A percentile compares a stretch with the other conserved stretches of the same genome.
These are phyloP conservation scores for Cyclanthera cordifolia DNA, from an alignment of 306 rosid species.

Conservation along the genomic window DNA sequence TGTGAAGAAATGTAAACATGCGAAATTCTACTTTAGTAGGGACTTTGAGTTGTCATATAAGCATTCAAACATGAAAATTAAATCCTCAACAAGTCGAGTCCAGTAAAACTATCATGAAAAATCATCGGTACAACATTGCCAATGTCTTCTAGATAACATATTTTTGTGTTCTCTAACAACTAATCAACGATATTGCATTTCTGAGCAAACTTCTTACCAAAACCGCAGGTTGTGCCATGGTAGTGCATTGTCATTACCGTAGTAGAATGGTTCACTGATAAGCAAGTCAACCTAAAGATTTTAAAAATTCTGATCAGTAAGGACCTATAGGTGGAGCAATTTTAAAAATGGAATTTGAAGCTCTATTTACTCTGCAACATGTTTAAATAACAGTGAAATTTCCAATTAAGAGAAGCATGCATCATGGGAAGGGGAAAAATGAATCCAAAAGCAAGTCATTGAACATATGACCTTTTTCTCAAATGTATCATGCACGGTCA, in stretches of 20 bases:
- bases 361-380: not conserved
- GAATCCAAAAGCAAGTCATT: not conserved
- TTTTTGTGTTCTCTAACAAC: too few relatives aligned
- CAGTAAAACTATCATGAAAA: not conserved
- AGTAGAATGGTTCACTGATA: constrained; percentile 80
- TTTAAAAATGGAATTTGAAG: not conserved
- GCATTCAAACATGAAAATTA: not conserved
- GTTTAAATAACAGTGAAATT: not conserved
- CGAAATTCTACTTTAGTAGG: not conserved
- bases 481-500: constrained; percentile 38
- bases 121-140: not conserved
- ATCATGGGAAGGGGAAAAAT: not conserved
- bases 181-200: not conserved
- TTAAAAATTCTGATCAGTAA: not conserved
- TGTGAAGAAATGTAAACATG: not conserved
- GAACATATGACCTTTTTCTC: constrained; percentile 40
- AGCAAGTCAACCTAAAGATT: constrained; percentile 58
- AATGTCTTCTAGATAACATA: not conserved
- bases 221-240: constrained; percentile 91
- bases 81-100: not conserved
- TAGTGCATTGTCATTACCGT: constrained; percentile 61
- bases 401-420: not conserved
- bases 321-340: not conserved
- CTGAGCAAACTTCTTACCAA: constrained; percentile 45
- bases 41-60: not conserved